phyloP scores from a whole-genome alignment of 2,329 filamentous ascomycete genomes.

The Aspergillus sergii region DNA sequence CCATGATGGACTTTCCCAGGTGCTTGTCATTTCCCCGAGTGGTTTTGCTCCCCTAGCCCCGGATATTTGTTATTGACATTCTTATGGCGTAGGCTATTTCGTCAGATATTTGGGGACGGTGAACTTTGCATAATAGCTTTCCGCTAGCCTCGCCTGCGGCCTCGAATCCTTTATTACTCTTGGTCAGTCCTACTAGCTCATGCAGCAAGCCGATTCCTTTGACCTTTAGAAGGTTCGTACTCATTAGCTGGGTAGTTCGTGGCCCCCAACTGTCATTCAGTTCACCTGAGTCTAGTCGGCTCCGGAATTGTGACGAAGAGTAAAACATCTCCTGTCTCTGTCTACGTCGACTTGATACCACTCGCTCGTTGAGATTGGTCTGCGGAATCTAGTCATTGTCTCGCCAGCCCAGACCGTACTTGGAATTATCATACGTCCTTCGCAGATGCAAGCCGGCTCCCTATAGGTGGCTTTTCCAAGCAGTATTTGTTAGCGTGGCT shows the following conservation, averaged over 20 bases:
- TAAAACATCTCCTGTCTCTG: slow-evolving; percentile 29
- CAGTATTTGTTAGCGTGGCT: slow-evolving; percentile 26
- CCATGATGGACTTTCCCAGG: slow-evolving; percentile 21
- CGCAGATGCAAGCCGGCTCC: slow-evolving; percentile 22
- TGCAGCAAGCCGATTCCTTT: slow-evolving; percentile 33
- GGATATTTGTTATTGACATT: slow-evolving; percentile 40
- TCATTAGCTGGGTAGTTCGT: slow-evolving; percentile 45
- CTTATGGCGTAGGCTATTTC: slow-evolving; percentile 23
- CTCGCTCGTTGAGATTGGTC: slow-evolving; percentile 20
- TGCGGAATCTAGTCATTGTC: slow-evolving; percentile 18
- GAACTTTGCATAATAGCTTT: slow-evolving; percentile 35
- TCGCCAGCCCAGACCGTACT: slow-evolving; percentile 14
- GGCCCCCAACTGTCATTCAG: slow-evolving; percentile 28
- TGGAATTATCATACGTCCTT: slow-evolving; percentile 11
- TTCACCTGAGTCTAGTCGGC: slow-evolving; percentile 34
- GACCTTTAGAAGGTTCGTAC: slow-evolving; percentile 32
- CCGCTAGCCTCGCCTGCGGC: slow-evolving; percentile 25
- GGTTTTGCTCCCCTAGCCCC: slow-evolving; percentile 19
- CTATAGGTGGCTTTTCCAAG: slow-evolving; percentile 21
- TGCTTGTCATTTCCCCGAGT: slow-evolving; percentile 30
- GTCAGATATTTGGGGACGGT: slow-evolving; percentile 24
- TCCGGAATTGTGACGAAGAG: slow-evolving; percentile 30
- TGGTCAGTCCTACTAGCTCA: slow-evolving; percentile 35
- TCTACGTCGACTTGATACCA: slow-evolving; percentile 10
- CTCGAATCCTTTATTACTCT: slow-evolving; percentile 24